A percentile compares a stretch with the other conserved stretches of the same genome.
Conservation (phyloP, 1,284 basidiomycete species). For the Pseudomicrostroma phylloplanum region DNA sequence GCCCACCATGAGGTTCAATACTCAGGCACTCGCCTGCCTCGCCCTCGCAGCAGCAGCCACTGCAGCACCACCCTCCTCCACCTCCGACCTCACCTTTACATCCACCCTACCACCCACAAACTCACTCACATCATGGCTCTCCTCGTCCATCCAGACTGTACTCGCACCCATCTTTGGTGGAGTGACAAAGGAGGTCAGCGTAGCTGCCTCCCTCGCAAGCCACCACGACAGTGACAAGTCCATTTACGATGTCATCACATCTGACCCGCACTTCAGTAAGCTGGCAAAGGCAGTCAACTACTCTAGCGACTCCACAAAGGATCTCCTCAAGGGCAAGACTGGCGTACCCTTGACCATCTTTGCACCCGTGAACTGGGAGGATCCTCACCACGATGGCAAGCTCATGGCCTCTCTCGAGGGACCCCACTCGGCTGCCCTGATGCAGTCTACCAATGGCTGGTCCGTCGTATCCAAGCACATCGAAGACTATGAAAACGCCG, state of each 20-base stretch:
- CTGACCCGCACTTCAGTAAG: slow-evolving; percentile 24
- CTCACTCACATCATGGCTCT: not conserved
- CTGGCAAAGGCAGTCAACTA: slow-evolving; percentile 39
- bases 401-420: slow-evolving; percentile 15
- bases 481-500: slow-evolving; percentile 20
- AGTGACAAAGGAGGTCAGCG: not conserved
- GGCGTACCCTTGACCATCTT: slow-evolving; percentile 25
- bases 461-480: slow-evolving; percentile 22
- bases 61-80: no score
- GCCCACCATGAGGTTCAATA: no score
- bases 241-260: slow-evolving; percentile 34
- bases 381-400: slow-evolving; percentile 18
- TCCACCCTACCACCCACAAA: not conserved
- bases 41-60: no score
- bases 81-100: not conserved
- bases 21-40: no score
- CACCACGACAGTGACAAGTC: slow-evolving; percentile 16
- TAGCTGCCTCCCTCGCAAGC: not conserved
- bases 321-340: slow-evolving; percentile 25
- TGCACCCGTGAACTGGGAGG: slow-evolving; percentile 37
- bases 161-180: not conserved
- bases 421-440: not conserved
- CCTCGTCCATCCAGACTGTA: not conserved
- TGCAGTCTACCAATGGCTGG: slow-evolving; percentile 13
- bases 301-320: slow-evolving; percentile 29